A percentile compares a stretch with the other conserved stretches of the same genome.
These are phyloP conservation scores for Drosera capensis DNA, from an alignment of 148 eudicot species.

Conservation along the genomic window DNA sequence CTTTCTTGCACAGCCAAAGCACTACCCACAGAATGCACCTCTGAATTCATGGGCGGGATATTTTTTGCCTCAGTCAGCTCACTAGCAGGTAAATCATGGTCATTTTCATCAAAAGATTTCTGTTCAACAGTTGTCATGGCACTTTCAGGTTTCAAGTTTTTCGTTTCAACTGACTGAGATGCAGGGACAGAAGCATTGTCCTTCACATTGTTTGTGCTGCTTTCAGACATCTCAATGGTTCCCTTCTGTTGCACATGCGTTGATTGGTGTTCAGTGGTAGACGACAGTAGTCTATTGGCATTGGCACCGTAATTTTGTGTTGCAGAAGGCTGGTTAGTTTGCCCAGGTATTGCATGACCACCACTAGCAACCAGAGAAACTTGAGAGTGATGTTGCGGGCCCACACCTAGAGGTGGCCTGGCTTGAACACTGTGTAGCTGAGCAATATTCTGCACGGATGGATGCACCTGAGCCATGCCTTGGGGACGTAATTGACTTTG, in stretches of 20 bases:
- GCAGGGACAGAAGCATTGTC: conserved; percentile 5
- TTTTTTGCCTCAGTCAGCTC: conserved; percentile 12
- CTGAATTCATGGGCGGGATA: conserved; percentile 13
- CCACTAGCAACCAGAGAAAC: conserved; percentile 25
- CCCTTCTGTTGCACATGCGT: conserved; percentile 19
- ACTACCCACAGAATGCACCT: conserved; percentile 14
- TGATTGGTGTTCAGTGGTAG: conserved; percentile 17
- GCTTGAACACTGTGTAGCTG: conserved; percentile 24
- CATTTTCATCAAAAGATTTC: conserved; percentile 14
- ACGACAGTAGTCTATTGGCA: conserved; percentile 14
- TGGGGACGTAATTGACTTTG: conserved; percentile 32
- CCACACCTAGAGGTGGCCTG: conserved; percentile 37
- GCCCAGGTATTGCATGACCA: conserved; percentile 41
- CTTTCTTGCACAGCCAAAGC: conserved; percentile 15
- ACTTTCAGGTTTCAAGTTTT: conserved; percentile 19
- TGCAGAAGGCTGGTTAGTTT: conserved; percentile 15
- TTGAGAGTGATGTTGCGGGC: conserved; percentile 26
- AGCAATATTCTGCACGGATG: conserved; percentile 21
- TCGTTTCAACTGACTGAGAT: conserved; percentile 13
- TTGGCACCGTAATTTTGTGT: conserved; percentile 27
- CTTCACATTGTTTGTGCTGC: conserved; percentile 20
- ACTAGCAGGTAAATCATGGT: conserved; percentile 7
- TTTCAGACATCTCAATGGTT: conserved; percentile 16
- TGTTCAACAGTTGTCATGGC: conserved; percentile 11
- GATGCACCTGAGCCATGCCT: conserved; percentile 19